Base-by-base conservation (phyloP, 345 rosid genomes). In the Gossypium raimondii region DNA sequence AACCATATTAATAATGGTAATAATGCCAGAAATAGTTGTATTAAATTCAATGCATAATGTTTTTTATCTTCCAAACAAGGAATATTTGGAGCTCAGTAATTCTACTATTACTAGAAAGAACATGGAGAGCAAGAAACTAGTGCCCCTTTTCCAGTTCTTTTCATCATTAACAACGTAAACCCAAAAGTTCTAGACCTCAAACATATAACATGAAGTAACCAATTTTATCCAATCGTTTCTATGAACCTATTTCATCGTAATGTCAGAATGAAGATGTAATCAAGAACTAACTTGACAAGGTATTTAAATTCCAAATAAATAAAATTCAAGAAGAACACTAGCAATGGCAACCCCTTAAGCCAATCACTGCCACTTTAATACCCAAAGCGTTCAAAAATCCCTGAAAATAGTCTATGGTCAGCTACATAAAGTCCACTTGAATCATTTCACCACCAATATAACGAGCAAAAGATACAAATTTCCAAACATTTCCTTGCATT, bases 1-100 rank as follows among this genome's bases (percentile, higher is more conserved):
- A 59, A 25, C 8, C 38, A 59, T 10, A 29, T 24, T 55, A 76
- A 56, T 11, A 57, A 73, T 11, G 50, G 58, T 53, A 75, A 74
- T 57, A 71, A 45, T 56, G 58, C 41, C 52, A 38, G 63, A 67
- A 73, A 14, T 24, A 41, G n/a, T 12, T 2, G 41, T 7, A 18
- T 11, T 3, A 65, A 65, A 62, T 62, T 34, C 44, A 16, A 34
- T 2, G 2, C 10, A 2, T 2, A 62, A 14, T 62, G 45, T 10
- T 7, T 9, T 14, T n/a, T 34, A 16, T 34, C 2, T 34, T 63
- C 43, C 22, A 8, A 63, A 34, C 7, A 9, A 17, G 3, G 48
- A 34, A 63, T 17, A 34, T 38, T 9, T 38, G 13, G 41, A 63
- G 67, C 47, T 22, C 9, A 12, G 22, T 7, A 17, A 14, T 16